These are phyloP conservation scores for Sclerotiophoma versabilis DNA, from an alignment of 2,329 filamentous ascomycete genomes.

Conservation along the genomic window DNA sequence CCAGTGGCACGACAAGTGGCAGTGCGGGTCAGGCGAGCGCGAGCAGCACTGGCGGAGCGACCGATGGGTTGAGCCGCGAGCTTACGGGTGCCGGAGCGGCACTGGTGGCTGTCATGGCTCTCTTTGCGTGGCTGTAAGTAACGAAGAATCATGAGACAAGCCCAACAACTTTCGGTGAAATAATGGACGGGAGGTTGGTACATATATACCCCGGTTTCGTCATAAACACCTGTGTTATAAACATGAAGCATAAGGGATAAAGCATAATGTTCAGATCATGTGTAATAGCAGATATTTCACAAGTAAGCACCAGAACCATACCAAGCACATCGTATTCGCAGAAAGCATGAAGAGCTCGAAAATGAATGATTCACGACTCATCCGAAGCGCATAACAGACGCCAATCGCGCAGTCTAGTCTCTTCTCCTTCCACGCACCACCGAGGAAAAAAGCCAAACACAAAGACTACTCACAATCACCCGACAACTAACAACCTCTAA, in stretches of 20 bases:
- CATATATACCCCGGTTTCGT: background rate
- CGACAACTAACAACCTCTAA: too few species aligned
- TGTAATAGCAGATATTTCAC: too few species aligned
- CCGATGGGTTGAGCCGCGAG: conserved; percentile 27
- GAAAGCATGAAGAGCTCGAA: too few species aligned
- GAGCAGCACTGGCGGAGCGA: conserved; percentile 28
- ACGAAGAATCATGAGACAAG: too few species aligned
- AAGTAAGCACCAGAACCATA: too few species aligned
- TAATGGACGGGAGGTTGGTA: background rate
- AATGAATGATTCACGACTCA: too few species aligned
- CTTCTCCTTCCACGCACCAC: too few species aligned
- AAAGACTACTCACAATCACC: too few species aligned
- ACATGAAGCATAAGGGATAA: background rate
- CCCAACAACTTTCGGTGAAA: background rate
- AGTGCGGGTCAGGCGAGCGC: conserved; percentile 4
- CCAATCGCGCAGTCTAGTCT: too few species aligned
- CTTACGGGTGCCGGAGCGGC: conserved; percentile 30
- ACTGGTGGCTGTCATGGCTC: conserved; percentile 28
- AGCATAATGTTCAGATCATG: conserved; percentile 1
- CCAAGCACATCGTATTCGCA: too few species aligned
- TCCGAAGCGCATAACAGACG: too few species aligned
- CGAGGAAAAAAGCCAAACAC: too few species aligned
- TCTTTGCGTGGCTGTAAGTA: conserved; percentile 30
- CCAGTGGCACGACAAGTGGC: conserved; percentile 11
- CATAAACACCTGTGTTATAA: background rate